Evolutionary conservation across 1,139 yeast species (phyloP).

Genomic region (Yamadazyma atlantica): DNA sequence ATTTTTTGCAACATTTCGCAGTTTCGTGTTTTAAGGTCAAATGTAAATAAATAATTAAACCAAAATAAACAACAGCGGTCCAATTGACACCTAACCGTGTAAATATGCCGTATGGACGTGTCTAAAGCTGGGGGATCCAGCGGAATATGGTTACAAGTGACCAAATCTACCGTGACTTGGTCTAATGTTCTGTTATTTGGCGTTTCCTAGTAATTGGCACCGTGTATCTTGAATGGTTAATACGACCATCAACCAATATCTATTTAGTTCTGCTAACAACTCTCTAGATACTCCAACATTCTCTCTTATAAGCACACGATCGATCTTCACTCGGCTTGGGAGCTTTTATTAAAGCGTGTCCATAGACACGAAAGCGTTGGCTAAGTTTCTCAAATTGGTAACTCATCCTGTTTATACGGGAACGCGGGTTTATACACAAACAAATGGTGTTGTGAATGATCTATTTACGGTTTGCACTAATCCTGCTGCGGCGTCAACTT

Average conservation of each 20-base stretch:
- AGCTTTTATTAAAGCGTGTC: too few relatives aligned
- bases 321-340: too few relatives aligned
- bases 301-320: too few relatives aligned
- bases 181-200: neutral
- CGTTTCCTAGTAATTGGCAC: too few relatives aligned
- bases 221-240: too few relatives aligned
- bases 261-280: too few relatives aligned
- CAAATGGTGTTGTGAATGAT: neutral
- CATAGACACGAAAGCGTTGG: too few relatives aligned
- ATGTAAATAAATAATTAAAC: conserved; percentile 1
- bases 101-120: neutral
- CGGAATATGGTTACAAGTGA: neutral
- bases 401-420: neutral
- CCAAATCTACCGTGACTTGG: too few relatives aligned
- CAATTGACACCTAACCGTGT: neutral
- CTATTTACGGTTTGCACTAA: neutral
- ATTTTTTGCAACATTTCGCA: neutral
- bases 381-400: neutral
- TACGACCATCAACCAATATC: too few relatives aligned
- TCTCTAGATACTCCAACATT: too few relatives aligned
- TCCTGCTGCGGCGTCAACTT: neutral
- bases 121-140: too few relatives aligned
- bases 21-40: conserved; percentile 2
- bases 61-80: neutral
- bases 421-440: conserved; percentile 1